Base-by-base conservation (phyloP, 805 yeast genomes). In the Ogataea naganishii region DNA sequence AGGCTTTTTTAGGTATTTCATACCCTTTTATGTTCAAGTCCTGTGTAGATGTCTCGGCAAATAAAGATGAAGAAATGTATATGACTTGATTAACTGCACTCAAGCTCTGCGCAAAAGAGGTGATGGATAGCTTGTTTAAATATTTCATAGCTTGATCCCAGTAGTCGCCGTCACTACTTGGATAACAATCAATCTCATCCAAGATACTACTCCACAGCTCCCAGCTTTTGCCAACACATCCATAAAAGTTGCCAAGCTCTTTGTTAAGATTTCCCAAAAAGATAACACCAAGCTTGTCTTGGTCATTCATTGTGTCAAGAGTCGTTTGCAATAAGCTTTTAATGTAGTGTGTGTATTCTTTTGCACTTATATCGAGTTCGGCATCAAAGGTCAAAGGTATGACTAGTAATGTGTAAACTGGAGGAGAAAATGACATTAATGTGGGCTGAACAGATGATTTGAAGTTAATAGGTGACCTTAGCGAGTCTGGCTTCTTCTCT, bases 211-310 rank as follows among this genome's bases (percentile, higher is more conserved):
- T 12, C 59, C 59, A 53, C 0, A 51, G 56, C 13, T 37, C 43
- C 59, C 59, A 53, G 7, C 25, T 18, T n/a, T 35, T 37, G 5
- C 41, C 19, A 15, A 31, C 40, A 29, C 53, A 48, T 1, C 59
- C 58, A 32, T 53, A 53, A 37, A 52, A 53, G 32, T 44, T 43
- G 6, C 59, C 59, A 14, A 52, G 16, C 16, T 35, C 34, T 18
- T 38, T 39, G n/a, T n/a, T n/a, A n/a, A n/a, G n/a, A n/a, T n/a
- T n/a, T 6, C 51, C 53, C 10, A 47, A 21, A 29, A 53, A 49
- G 6, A 53, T 51, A 5, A 53, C 18, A 1, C 58, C 58, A 6
- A 53, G 32, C 20, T 38, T 41, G 32, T 52, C 58, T 16, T 37
- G 39, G 3, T 33, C 31, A 15, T 37, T 37, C 22, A 52, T 18